Percentiles rank a stretch among this genome's conserved stretches.
Evolutionary conservation across 768 basidiomycete genomes (phyloP).

Genomic region (Trametes cinnabarina): DNA sequence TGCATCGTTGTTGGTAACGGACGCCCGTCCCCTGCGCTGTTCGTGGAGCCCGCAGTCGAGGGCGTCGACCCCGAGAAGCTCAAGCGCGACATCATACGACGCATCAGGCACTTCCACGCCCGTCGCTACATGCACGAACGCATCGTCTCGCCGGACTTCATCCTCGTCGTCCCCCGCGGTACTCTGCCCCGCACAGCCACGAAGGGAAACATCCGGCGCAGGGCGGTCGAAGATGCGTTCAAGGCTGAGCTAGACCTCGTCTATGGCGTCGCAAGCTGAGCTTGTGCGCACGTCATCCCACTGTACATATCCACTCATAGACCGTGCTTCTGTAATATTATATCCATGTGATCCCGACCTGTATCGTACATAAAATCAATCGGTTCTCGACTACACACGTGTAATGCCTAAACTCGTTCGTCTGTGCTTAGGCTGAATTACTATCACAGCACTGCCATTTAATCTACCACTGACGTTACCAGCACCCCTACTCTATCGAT

Average conservation of each 20-base stretch:
- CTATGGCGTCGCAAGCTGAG: slow-evolving; percentile 35
- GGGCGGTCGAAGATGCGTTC: slow-evolving; percentile 70
- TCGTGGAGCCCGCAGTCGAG: slow-evolving; percentile 57
- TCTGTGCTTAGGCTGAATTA: too few species aligned
- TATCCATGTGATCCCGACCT: slow-evolving; percentile 6
- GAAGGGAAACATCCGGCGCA: slow-evolving; percentile 78
- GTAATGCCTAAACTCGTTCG: too few species aligned
- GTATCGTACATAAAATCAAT: too few species aligned
- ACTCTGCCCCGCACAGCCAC: slow-evolving; percentile 75
- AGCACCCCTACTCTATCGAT: neutral
- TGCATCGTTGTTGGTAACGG: slow-evolving; percentile 77
- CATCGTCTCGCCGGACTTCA: slow-evolving; percentile 62
- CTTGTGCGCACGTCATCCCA: too few species aligned
- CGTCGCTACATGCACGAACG: slow-evolving; percentile 80
- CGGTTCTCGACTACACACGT: too few species aligned
- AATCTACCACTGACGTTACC: neutral
- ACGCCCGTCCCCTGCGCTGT: slow-evolving; percentile 72
- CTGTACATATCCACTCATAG: neutral
- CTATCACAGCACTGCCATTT: too few species aligned
- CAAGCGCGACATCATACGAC: slow-evolving; percentile 73
- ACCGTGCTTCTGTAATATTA: neutral
- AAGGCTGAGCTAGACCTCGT: slow-evolving; percentile 56
- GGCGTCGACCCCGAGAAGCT: slow-evolving; percentile 58
- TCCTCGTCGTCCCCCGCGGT: slow-evolving; percentile 60
- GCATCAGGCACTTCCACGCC: slow-evolving; percentile 69